Conservation (phyloP, 2,329 filamentous ascomycete genomes). For the Mariannaea elegans region DNA sequence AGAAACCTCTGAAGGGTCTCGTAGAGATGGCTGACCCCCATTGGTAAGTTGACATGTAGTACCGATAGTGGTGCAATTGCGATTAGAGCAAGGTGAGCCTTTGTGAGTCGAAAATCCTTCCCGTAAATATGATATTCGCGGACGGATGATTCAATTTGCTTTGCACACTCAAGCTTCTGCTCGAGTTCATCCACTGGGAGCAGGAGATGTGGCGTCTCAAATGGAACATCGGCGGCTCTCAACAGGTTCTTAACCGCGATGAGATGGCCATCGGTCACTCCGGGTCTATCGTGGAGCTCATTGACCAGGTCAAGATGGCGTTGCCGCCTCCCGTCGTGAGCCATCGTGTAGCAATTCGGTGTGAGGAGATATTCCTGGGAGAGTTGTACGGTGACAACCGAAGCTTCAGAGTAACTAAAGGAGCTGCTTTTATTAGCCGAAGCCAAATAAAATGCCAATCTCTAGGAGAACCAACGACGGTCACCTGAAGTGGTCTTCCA, state of each 20-base stretch:
- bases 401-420: too few species aligned
- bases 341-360: too few species aligned
- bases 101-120: neutral
- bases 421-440: too few species aligned
- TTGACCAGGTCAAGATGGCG: neutral
- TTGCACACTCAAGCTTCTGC: neutral
- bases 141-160: neutral
- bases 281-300: neutral
- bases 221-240: neutral
- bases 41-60: too few species aligned
- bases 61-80: neutral
- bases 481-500: too few species aligned
- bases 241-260: neutral
- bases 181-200: neutral
- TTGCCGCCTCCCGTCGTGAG: neutral
- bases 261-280: neutral
- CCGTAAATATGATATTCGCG: neutral
- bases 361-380: too few species aligned
- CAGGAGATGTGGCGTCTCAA: neutral
- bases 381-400: too few species aligned
- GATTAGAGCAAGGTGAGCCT: neutral
- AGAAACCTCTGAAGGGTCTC: neutral
- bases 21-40: neutral
- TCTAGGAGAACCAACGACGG: too few species aligned
- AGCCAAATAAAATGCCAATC: too few species aligned